Base-by-base conservation (phyloP, 257 asterid species). In the Craterostigma plantagineum region DNA sequence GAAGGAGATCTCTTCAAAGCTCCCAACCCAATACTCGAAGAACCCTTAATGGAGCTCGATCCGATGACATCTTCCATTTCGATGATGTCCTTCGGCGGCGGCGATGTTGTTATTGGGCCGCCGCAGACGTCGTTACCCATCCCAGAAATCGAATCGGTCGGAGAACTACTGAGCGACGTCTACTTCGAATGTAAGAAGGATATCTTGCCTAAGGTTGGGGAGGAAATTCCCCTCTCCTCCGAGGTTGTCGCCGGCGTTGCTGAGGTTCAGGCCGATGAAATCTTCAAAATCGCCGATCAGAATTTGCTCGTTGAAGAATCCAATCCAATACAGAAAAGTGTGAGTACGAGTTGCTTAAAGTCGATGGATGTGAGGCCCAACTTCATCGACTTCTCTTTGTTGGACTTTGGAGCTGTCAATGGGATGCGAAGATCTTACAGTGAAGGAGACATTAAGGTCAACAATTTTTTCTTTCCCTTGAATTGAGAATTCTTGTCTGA, bases 391-490 rank as follows among this genome's bases (percentile, higher is more conserved):
- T 84, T 71, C 45, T 72, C 79, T 0, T 79, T 52, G 43, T 16
- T 80, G 68, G 91, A 83, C 71, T 73, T 90, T 13, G 80, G 72
- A 17, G 64, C 72, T 35, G 75, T 56, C 49, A 60, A 72, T 51
- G 80, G 92, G 62, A 79, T 84, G 85, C 77, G 96, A 46, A 66
- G 99, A 65, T 66, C 99, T 14, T 80, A 63, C 54, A 84, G 96
- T 48, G 99, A 90, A 47, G 99, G 99, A 57, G 96, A 90, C 60
- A 73, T 90, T 50, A 73, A 90, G 99, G 99, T 90, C n/a, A 23
- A 23, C 30, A 23, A 23, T 2, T 23, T 23, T 23, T 23, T 23
- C 6, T 23, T 23, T 23, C 2, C 30, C 30, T 23, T 23, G 30
- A 23, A 23, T 23, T 23, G 30, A 23, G 30, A 6, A 2, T 23